These are phyloP conservation scores for Neonectria punicea DNA, from an alignment of 2,329 filamentous ascomycete species.

Conservation along the genomic window DNA sequence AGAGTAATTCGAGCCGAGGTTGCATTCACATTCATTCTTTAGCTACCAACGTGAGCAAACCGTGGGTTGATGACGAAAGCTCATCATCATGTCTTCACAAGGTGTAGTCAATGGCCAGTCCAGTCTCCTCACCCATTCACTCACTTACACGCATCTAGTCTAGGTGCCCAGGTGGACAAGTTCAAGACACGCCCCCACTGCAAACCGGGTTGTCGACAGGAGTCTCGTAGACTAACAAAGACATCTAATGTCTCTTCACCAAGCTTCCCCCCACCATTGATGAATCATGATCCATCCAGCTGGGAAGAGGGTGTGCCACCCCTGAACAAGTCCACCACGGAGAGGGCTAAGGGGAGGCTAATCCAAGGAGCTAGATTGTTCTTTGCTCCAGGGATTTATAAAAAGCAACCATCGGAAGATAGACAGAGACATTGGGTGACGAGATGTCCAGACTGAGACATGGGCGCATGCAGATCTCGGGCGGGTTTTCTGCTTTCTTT, in stretches of 20 bases:
- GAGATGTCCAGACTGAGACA: constrained; percentile 17
- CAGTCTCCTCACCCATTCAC: not conserved
- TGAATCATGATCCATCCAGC: not conserved
- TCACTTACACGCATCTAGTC: not conserved
- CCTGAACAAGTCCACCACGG: constrained; percentile 4
- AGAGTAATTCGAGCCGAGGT: constrained; percentile 11
- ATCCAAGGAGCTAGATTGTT: not conserved
- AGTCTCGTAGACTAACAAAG: not conserved
- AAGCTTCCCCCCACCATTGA: not conserved
- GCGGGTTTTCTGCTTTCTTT: not conserved
- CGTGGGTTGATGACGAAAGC: not conserved
- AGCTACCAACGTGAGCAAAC: not conserved
- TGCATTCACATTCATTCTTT: not conserved
- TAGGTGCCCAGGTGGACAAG: not conserved
- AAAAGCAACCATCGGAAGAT: constrained; percentile 6
- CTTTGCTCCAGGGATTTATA: not conserved
- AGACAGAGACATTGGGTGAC: constrained; percentile 14
- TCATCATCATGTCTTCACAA: not conserved
- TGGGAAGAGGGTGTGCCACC: constrained; percentile 5
- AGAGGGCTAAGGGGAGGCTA: constrained; percentile 4
- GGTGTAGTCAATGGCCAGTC: not conserved
- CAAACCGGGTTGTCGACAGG: not conserved
- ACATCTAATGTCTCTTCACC: constrained; percentile 18
- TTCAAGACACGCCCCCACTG: not conserved
- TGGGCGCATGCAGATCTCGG: not conserved